phyloP scores from a whole-genome alignment of 2,329 filamentous ascomycete species.

The Phaeosphaeria sp. region DNA sequence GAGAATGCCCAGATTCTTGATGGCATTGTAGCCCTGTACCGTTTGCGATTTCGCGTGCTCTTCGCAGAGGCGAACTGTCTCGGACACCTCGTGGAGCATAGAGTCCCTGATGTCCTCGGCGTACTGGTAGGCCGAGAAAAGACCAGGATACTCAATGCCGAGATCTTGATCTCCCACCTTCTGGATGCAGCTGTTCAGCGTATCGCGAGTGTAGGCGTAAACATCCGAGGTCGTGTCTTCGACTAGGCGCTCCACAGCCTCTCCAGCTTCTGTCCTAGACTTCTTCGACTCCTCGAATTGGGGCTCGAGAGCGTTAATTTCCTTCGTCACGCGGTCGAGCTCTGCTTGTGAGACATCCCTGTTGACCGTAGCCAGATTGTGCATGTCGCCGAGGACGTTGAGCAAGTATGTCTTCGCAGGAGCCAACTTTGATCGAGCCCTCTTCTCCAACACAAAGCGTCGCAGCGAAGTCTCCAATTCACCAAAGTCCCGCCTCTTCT shows the following conservation, averaged over 20 bases:
- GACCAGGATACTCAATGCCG: constrained; percentile 83
- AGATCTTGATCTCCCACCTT: constrained; percentile 79
- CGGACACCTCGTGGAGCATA: constrained; percentile 87
- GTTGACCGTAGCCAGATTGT: constrained; percentile 84
- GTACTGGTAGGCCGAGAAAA: constrained; percentile 86
- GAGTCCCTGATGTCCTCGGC: constrained; percentile 91
- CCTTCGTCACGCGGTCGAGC: constrained; percentile 79
- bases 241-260: constrained; percentile 80
- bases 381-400: constrained; percentile 88
- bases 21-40: constrained; percentile 80
- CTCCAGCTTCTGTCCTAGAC: constrained; percentile 78
- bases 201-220: constrained; percentile 81
- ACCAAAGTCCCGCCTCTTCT: constrained; percentile 89
- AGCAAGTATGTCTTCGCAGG: constrained; percentile 94
- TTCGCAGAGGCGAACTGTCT: constrained; percentile 80
- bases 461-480: constrained; percentile 86
- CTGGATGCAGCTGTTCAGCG: constrained; percentile 76
- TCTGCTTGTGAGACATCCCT: constrained; percentile 85
- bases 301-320: constrained; percentile 83
- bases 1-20: constrained; percentile 85
- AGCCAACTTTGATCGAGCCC: constrained; percentile 91
- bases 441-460: constrained; percentile 94
- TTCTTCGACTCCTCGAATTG: constrained; percentile 83
- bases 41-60: constrained; percentile 82
- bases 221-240: constrained; percentile 86